Evolutionary conservation across 163 green algal species (phyloP).

Genomic region (Smithsoniella earleae): DNA sequence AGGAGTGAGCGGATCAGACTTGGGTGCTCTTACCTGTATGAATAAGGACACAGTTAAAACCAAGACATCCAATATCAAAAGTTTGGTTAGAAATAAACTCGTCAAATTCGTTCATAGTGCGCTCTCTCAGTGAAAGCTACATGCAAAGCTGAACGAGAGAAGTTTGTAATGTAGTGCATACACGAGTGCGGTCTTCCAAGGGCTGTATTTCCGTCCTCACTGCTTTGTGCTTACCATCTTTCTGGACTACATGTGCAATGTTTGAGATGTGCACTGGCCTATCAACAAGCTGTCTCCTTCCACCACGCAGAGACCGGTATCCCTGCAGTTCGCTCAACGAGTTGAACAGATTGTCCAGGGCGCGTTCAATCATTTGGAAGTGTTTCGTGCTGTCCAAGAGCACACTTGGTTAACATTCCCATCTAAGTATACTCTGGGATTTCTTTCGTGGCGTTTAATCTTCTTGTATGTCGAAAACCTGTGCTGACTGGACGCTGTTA

Average conservation of each 20-base stretch:
- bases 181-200: background rate
- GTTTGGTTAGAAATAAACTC: too few species aligned
- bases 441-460: background rate
- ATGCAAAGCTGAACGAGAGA: too few species aligned
- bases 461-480: background rate
- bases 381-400: background rate
- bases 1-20: too few species aligned
- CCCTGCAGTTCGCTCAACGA: background rate
- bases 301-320: background rate
- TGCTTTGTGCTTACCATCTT: background rate
- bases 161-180: background rate
- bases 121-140: too few species aligned
- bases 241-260: background rate
- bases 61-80: background rate
- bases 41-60: background rate
- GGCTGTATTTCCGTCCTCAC: background rate
- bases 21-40: too few species aligned
- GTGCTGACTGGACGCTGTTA: background rate
- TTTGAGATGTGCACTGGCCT: conserved; percentile 5
- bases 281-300: background rate
- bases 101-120: too few species aligned
- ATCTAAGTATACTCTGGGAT: conserved; percentile 1
- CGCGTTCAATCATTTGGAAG: background rate
- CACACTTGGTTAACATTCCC: background rate
- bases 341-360: too few species aligned